A percentile compares a stretch with the other conserved stretches of the same genome.
Conservation (phyloP, 2,329 filamentous ascomycete genomes). For the Aspergillus sclerotialis region DNA sequence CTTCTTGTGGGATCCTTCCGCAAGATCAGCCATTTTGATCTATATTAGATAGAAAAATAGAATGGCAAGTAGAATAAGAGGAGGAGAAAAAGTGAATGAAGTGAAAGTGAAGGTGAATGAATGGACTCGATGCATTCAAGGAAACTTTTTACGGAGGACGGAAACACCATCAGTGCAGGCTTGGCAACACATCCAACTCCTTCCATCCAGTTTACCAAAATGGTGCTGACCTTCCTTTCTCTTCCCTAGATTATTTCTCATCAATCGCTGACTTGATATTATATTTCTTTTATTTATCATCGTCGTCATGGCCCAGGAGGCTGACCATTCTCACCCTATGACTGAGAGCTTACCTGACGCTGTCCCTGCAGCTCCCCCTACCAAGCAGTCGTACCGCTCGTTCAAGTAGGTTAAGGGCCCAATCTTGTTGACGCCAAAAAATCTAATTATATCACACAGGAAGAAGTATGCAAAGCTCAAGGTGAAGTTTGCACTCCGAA, state of each 20-base stretch:
- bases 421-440: neutral
- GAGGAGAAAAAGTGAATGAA: neutral
- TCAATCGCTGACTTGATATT: too few species aligned
- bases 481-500: slow-evolving; percentile 71
- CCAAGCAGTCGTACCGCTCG: slow-evolving; percentile 55
- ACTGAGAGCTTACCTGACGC: slow-evolving; percentile 27
- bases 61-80: neutral
- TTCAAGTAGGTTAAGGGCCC: slow-evolving; percentile 57
- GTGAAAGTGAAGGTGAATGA: neutral
- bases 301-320: slow-evolving; percentile 26
- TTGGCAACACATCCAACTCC: slow-evolving; percentile 16
- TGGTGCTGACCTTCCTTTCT: slow-evolving; percentile 7
- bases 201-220: slow-evolving; percentile 5
- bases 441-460: slow-evolving; percentile 19
- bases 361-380: slow-evolving; percentile 28
- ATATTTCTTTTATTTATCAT: neutral
- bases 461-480: slow-evolving; percentile 93
- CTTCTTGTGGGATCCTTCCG: slow-evolving; percentile 48
- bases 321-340: slow-evolving; percentile 18
- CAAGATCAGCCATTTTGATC: slow-evolving; percentile 22
- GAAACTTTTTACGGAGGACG: slow-evolving; percentile 23
- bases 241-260: slow-evolving; percentile 6
- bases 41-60: neutral
- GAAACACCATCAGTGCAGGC: slow-evolving; percentile 14
- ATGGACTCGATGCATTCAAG: neutral